Evolutionary conservation across 257 asterid genomes (phyloP).

Genomic region (Marsdenia floribunda): DNA sequence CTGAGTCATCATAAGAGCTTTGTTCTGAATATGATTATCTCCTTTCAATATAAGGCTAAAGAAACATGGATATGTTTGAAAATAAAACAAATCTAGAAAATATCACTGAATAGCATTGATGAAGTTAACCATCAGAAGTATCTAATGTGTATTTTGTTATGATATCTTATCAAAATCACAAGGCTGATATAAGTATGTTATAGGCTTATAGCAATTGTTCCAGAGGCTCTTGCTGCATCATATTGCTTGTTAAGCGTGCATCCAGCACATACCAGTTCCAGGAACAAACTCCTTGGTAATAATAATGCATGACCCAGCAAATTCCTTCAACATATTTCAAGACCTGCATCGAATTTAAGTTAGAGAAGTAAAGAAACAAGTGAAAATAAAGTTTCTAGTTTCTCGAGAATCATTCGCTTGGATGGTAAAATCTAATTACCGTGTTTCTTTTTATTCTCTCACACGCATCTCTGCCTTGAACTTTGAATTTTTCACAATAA

Average conservation of each 20-base stretch:
- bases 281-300: conserved; percentile 73
- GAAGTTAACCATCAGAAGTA: not conserved
- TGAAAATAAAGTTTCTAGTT: not conserved
- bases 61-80: not conserved
- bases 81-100: not conserved
- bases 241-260: not conserved
- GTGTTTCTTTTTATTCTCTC: conserved; percentile 32
- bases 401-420: not conserved
- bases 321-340: conserved; percentile 61
- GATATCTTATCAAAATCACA: not conserved
- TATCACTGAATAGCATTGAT: not conserved
- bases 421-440: conserved; percentile 33
- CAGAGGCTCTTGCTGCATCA: not conserved
- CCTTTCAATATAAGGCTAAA: not conserved
- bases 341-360: conserved; percentile 11
- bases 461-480: conserved; percentile 32
- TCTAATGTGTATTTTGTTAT: not conserved
- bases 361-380: conserved; percentile 7
- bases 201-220: not conserved
- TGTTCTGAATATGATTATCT: not conserved
- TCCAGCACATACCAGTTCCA: conserved; percentile 59
- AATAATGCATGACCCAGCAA: conserved; percentile 73
- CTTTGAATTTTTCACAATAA: conserved; percentile 46
- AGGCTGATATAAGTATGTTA: not conserved
- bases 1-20: not conserved